Evolutionary conservation across 2,329 filamentous ascomycete species (phyloP).

Genomic region (Aspergillus sp.): DNA sequence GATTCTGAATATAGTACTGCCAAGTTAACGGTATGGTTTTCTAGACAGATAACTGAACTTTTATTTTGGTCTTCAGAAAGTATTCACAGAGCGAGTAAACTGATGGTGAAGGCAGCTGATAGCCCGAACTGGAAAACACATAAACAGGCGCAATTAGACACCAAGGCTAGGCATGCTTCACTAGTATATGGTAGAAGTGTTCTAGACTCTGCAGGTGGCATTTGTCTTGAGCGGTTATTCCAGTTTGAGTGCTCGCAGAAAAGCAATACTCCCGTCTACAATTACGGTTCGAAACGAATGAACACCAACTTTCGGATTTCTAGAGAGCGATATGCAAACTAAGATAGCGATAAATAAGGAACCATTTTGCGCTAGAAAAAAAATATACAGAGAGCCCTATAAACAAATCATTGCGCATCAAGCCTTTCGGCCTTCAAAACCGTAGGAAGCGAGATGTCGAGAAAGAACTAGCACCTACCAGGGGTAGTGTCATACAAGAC

Average conservation of each 20-base stretch:
- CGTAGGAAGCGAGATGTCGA: conserved; percentile 22
- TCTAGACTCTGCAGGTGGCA: no score
- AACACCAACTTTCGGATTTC: not conserved
- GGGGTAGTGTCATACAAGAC: conserved; percentile 34
- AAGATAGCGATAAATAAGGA: not conserved
- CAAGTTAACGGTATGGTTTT: no score
- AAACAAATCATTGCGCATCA: conserved; percentile 29
- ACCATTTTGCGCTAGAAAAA: conserved; percentile 19
- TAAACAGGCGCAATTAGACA: no score
- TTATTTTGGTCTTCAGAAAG: not conserved
- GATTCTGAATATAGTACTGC: not conserved
- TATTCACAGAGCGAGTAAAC: not conserved
- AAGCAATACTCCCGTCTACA: not conserved
- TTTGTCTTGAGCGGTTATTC: no score
- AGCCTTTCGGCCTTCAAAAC: conserved; percentile 23
- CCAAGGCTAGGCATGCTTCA: not conserved
- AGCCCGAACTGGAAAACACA: not conserved
- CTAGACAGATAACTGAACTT: not conserved
- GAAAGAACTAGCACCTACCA: conserved; percentile 37
- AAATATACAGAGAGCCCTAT: conserved; percentile 23
- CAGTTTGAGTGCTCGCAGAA: not conserved
- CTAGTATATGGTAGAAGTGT: no score
- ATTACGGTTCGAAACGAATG: not conserved
- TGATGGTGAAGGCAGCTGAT: not conserved
- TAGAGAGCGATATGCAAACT: not conserved